phyloP scores from a whole-genome alignment of 1,284 basidiomycete species.

The Malassezia yamatoensis region DNA sequence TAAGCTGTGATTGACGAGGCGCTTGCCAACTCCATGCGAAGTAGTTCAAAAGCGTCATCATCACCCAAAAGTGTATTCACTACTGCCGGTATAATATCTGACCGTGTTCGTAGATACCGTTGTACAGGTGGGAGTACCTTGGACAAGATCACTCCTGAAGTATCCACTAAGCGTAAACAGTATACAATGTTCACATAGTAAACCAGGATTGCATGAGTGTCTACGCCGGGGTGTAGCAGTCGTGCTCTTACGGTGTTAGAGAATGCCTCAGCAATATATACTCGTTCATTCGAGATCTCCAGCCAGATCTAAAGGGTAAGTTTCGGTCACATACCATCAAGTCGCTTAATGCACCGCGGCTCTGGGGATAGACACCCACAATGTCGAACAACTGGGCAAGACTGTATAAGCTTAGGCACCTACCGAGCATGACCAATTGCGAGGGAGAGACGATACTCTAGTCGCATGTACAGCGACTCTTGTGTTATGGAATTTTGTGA shows the following conservation, averaged over 20 bases:
- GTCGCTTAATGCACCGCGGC: slow-evolving; percentile 73
- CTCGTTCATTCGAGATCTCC: slow-evolving; percentile 25
- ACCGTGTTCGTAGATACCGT: slow-evolving; percentile 31
- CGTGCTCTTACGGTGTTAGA: slow-evolving; percentile 50
- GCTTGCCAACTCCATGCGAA: slow-evolving; percentile 34
- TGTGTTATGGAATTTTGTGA: not conserved
- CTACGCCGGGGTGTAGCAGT: slow-evolving; percentile 86
- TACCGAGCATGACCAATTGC: slow-evolving; percentile 24
- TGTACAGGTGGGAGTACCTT: slow-evolving; percentile 37
- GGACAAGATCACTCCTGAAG: slow-evolving; percentile 71
- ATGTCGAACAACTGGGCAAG: slow-evolving; percentile 73
- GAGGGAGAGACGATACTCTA: slow-evolving; percentile 29
- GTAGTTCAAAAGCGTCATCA: slow-evolving; percentile 32
- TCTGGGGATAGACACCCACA: slow-evolving; percentile 84
- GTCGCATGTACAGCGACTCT: slow-evolving; percentile 13
- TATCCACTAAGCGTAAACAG: slow-evolving; percentile 78
- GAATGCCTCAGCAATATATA: slow-evolving; percentile 60
- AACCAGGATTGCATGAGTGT: slow-evolving; percentile 78
- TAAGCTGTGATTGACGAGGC: slow-evolving; percentile 16
- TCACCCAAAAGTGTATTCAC: slow-evolving; percentile 42
- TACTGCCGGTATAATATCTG: slow-evolving; percentile 39
- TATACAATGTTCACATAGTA: slow-evolving; percentile 93
- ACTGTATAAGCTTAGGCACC: not conserved
- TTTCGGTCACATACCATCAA: slow-evolving; percentile 65
- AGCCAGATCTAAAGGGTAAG: slow-evolving; percentile 53